Evolutionary conservation across 2,329 filamentous ascomycete genomes (phyloP).

Genomic region (Penicillium sp.): DNA sequence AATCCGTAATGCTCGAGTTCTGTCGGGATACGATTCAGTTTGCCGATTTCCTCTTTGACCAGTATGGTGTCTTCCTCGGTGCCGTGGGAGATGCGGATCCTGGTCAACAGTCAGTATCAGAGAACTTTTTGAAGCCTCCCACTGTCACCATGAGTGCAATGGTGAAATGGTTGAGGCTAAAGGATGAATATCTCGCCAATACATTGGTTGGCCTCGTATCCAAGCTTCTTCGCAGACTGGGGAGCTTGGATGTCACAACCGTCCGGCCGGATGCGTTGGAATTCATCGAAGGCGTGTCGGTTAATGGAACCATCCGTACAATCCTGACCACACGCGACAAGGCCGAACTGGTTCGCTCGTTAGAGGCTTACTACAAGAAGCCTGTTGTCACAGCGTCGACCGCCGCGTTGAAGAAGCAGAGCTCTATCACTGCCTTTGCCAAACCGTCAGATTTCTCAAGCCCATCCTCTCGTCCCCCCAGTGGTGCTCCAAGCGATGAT

Average conservation of each 20-base stretch:
- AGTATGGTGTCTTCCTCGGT: conserved; percentile 81
- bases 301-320: conserved; percentile 67
- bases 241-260: conserved; percentile 71
- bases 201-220: conserved; percentile 81
- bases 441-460: conserved; percentile 41
- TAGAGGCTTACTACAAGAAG: conserved; percentile 58
- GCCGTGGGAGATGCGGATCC: conserved; percentile 60
- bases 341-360: conserved; percentile 71
- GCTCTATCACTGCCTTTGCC: conserved; percentile 45
- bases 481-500: conserved; percentile 39
- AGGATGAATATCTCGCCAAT: conserved; percentile 82
- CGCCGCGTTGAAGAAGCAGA: conserved; percentile 50
- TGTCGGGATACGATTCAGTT: conserved; percentile 95
- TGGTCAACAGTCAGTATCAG: conserved; percentile 47
- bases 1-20: conserved; percentile 82
- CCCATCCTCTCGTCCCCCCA: conserved; percentile 36
- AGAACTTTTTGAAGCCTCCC: conserved; percentile 67
- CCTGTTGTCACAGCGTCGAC: conserved; percentile 48
- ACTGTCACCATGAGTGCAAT: conserved; percentile 69
- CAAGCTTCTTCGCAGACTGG: conserved; percentile 82
- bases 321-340: conserved; percentile 83
- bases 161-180: conserved; percentile 85
- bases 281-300: conserved; percentile 60
- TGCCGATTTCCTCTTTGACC: conserved; percentile 80
- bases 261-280: conserved; percentile 69